Percentiles rank a stretch among this genome's conserved stretches.
phyloP scores from a whole-genome alignment of 768 basidiomycete species.

The Rhodotorula kratochvilovae region DNA sequence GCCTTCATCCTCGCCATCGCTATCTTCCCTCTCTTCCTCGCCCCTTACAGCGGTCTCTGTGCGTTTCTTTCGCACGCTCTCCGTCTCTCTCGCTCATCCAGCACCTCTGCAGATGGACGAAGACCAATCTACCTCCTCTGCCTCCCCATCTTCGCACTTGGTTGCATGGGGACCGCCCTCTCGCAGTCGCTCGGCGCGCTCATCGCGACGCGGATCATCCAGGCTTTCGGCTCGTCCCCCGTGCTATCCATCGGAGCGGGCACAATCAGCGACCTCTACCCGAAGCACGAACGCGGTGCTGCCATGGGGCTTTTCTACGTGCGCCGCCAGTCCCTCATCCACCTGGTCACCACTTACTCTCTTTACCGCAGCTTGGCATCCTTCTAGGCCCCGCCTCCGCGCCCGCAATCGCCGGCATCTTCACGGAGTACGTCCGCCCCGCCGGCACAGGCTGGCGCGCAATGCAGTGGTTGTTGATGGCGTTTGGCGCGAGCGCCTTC shows the following conservation, averaged over 20 bases:
- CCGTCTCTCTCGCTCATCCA: not conserved
- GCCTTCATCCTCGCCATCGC: conserved; percentile 24
- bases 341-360: not conserved
- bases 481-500: conserved; percentile 20
- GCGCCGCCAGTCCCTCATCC: not conserved
- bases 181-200: conserved; percentile 7
- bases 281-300: not conserved
- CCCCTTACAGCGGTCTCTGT: conserved; percentile 11
- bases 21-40: conserved; percentile 7
- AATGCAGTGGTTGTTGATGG: conserved; percentile 40
- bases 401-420: conserved; percentile 15
- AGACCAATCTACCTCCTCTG: conserved; percentile 17
- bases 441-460: conserved; percentile 32
- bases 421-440: conserved; percentile 32
- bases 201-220: conserved; percentile 25
- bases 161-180: conserved; percentile 13
- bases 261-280: conserved; percentile 26
- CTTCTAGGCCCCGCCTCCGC: conserved; percentile 18
- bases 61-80: not conserved
- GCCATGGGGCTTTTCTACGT: conserved; percentile 13
- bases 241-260: conserved; percentile 27
- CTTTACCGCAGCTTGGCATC: conserved; percentile 4
- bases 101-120: conserved; percentile 16
- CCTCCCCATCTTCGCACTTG: conserved; percentile 23
- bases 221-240: conserved; percentile 10